Conservation (phyloP, 306 rosid species). For the Aeschynomene evenia region DNA sequence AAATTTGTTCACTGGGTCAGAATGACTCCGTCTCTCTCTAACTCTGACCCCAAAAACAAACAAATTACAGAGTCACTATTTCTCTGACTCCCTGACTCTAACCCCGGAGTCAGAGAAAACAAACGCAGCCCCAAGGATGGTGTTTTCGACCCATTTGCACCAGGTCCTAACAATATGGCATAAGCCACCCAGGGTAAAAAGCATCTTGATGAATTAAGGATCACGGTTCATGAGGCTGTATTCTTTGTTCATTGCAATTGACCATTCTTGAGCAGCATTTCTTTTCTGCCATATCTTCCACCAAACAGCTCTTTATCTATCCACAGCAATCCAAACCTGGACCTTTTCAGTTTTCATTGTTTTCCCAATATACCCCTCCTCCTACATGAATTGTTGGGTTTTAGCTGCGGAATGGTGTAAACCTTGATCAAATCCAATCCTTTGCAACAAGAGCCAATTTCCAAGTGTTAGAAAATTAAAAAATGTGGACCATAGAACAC, state of each 20-base stretch:
- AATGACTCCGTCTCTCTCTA: too few species aligned
- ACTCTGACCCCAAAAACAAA: too few species aligned
- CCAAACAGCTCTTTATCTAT: not conserved
- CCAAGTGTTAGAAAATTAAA: not conserved
- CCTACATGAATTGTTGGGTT: too few species aligned
- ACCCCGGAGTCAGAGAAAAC: too few species aligned
- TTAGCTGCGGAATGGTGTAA: not conserved
- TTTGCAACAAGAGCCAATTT: not conserved
- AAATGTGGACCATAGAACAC: not conserved
- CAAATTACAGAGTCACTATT: too few species aligned
- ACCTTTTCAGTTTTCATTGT: too few species aligned
- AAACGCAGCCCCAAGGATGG: slow-evolving; percentile 45
- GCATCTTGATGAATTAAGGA: slow-evolving; percentile 32
- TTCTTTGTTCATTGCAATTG: too few species aligned
- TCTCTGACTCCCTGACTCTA: too few species aligned
- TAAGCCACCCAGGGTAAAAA: slow-evolving; percentile 54
- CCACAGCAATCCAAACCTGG: not conserved
- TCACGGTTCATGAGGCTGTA: too few species aligned
- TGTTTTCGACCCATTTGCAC: slow-evolving; percentile 78
- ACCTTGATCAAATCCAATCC: not conserved
- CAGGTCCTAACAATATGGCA: slow-evolving; percentile 50
- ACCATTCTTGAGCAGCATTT: not conserved
- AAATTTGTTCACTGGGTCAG: too few species aligned
- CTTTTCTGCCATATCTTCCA: not conserved
- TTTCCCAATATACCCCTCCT: too few species aligned